These are phyloP conservation scores for Trypethelium eluteriae DNA, from an alignment of 495 filamentous ascomycete species.

Conservation along the genomic window DNA sequence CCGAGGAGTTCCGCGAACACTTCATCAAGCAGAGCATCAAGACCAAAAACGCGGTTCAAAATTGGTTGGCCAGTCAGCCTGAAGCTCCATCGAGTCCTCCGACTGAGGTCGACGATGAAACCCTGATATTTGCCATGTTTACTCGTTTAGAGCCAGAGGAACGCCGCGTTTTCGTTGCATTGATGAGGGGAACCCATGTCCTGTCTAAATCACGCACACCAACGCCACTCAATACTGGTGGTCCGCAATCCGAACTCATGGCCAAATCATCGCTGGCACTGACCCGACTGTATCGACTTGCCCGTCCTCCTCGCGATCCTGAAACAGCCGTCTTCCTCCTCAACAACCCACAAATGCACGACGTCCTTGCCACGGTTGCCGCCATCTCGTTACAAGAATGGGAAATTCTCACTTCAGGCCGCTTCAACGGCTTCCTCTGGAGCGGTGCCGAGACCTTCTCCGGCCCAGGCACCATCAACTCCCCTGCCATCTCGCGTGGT, in stretches of 20 bases:
- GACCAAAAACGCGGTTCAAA: conserved; percentile 73
- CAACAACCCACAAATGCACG: conserved; percentile 71
- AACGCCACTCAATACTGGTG: conserved; percentile 46
- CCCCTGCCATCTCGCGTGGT: conserved; percentile 44
- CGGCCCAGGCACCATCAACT: conserved; percentile 28
- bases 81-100: conserved; percentile 64
- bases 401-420: conserved; percentile 92
- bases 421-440: conserved; percentile 95
- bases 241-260: conserved; percentile 58
- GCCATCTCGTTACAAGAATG: conserved; percentile 82
- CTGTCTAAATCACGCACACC: conserved; percentile 48
- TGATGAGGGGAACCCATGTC: conserved; percentile 60
- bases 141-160: conserved; percentile 74
- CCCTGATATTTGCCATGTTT: conserved; percentile 82
- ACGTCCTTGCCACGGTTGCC: conserved; percentile 78
- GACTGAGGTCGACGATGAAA: conserved; percentile 85
- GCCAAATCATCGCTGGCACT: conserved; percentile 65
- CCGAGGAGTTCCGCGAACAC: conserved; percentile 80
- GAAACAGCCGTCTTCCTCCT: conserved; percentile 85
- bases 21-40: conserved; percentile 83
- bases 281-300: conserved; percentile 75
- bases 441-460: conserved; percentile 66
- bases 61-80: conserved; percentile 73
- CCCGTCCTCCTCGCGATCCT: conserved; percentile 64
- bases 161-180: conserved; percentile 65